Evolutionary conservation across 1,284 basidiomycete genomes (phyloP), one percentile per base, ranked within the genome.

Genomic region (Fistulina hepatica): DNA sequence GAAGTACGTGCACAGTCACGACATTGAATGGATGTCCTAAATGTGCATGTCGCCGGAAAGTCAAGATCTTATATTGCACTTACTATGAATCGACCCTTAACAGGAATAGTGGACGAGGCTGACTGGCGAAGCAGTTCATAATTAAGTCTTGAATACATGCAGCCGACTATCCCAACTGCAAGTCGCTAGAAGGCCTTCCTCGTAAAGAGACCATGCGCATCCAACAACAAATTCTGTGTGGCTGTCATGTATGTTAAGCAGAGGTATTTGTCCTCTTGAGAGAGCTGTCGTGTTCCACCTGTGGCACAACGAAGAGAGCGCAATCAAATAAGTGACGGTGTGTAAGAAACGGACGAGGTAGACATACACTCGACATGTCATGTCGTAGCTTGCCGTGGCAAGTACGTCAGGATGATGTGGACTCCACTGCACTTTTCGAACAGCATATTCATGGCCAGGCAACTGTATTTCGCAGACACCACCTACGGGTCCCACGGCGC

Each of bases 151-250:
- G 55, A 83, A 91, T 41, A 94, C 63, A 59, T 85, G 79, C 35
- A 93, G 60, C 58, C 78, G 74, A 49, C 80, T 75, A 50, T 97
- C 92, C 93, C 92, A 97, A 35, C 84, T 78, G 52, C 84, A 91
- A 46, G 78, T 91, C 15, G 88, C 91, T 37, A 97, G 52, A 12
- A 91, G 53, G 2, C 85, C 85, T 48, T 85, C 78, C 39, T 94
- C 85, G 47, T 84, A 94, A 49, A 86, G 52, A 12, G 83, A 84
- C 94, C 94, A 98, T 15, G 73, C 73, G 46, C 89, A 80, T 0
- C 89, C 91, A 33, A 89, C 85, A 13, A 94, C 90, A 57, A 98
- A 98, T 60, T 97, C 94, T 3, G 88, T 91, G 55, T 98, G 94
- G 6, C 74, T 65, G 54, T 89, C 80, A 52, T 94, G 83, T 22